phyloP scores from a whole-genome alignment of 2,329 filamentous ascomycete genomes.

The Hansfordia pulvinata region DNA sequence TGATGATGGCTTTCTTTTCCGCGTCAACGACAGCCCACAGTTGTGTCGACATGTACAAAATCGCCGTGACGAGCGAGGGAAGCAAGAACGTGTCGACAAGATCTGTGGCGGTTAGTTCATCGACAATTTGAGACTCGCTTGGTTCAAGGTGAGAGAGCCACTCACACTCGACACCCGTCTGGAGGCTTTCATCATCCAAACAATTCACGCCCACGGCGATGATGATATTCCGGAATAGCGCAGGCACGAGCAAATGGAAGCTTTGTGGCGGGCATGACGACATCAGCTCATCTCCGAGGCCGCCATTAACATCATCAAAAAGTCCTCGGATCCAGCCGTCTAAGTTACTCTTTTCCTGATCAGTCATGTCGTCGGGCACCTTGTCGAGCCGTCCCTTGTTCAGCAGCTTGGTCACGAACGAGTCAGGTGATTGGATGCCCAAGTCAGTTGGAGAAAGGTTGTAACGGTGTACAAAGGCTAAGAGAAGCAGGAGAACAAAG shows the following conservation, averaged over 20 bases:
- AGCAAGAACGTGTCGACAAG: constrained; percentile 68
- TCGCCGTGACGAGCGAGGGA: constrained; percentile 62
- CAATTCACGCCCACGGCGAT: constrained; percentile 53
- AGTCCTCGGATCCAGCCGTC: constrained; percentile 66
- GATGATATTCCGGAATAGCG: constrained; percentile 63
- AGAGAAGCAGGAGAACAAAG: constrained; percentile 56
- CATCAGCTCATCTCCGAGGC: constrained; percentile 69
- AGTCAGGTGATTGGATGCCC: constrained; percentile 43
- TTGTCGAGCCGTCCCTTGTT: constrained; percentile 43
- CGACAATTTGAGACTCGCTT: too few relatives aligned
- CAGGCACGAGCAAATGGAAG: constrained; percentile 67
- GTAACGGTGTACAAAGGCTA: constrained; percentile 67
- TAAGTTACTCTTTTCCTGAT: constrained; percentile 52
- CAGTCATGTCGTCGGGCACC: constrained; percentile 44
- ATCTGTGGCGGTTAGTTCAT: constrained; percentile 35
- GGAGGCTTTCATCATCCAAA: constrained; percentile 56
- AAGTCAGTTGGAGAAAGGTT: constrained; percentile 51
- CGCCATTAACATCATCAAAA: constrained; percentile 60
- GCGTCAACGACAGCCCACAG: constrained; percentile 50
- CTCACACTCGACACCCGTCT: constrained; percentile 64
- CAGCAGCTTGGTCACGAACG: constrained; percentile 56
- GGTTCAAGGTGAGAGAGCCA: too few relatives aligned
- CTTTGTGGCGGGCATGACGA: constrained; percentile 70
- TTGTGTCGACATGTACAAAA: constrained; percentile 57
- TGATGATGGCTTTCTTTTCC: constrained; percentile 55